These are phyloP conservation scores for Rhodotorula babjevae DNA, from an alignment of 768 basidiomycete species.

Conservation along the genomic window DNA sequence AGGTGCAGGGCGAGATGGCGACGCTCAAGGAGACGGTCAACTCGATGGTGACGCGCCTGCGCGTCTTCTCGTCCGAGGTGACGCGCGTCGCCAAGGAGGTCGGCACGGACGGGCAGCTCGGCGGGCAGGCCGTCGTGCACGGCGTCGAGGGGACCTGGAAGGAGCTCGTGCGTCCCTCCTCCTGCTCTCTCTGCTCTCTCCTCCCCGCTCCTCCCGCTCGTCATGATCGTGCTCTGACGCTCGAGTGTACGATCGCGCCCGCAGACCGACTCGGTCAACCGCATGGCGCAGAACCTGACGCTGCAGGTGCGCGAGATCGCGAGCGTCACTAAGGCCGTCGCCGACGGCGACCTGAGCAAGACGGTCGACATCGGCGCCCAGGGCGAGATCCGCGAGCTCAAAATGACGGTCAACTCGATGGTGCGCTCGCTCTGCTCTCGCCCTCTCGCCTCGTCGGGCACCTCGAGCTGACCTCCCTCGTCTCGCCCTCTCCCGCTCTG, in stretches of 20 bases:
- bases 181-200: too few relatives aligned
- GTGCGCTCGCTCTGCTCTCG: constrained; percentile 54
- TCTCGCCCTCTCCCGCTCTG: constrained; percentile 50
- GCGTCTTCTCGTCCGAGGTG: constrained; percentile 73
- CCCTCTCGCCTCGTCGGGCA: background rate
- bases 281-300: constrained; percentile 49
- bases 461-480: background rate
- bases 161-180: constrained; percentile 35
- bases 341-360: constrained; percentile 81
- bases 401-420: constrained; percentile 84
- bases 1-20: constrained; percentile 53
- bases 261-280: constrained; percentile 43
- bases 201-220: too few relatives aligned
- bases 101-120: constrained; percentile 49
- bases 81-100: constrained; percentile 67
- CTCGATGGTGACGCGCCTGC: constrained; percentile 64
- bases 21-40: constrained; percentile 62
- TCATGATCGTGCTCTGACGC: too few relatives aligned
- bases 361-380: constrained; percentile 83
- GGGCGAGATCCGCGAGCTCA: constrained; percentile 65
- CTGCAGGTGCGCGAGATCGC: constrained; percentile 49
- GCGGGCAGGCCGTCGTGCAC: constrained; percentile 49
- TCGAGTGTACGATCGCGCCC: too few relatives aligned
- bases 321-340: constrained; percentile 80
- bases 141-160: constrained; percentile 52